Base-by-base conservation (phyloP, 345 rosid genomes). In the Salix suchowensis region DNA sequence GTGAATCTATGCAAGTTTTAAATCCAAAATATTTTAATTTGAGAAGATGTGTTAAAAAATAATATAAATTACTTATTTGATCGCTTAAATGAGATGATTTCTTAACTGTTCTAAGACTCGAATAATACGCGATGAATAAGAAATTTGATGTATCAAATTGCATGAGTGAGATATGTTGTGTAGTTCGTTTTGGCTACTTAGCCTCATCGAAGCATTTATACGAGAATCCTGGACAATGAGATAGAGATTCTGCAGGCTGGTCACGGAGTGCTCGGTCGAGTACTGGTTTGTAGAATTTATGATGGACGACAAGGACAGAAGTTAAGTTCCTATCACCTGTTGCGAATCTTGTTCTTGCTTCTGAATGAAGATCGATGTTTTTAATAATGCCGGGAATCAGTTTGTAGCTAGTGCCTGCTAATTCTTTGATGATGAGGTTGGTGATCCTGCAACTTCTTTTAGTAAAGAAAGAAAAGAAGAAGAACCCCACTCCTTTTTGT, bases 41-140 rank as follows among this genome's bases (percentile, higher is more conserved):
- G 6, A 32, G 4, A 0, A 0, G 0, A 30, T 32, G 0, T 32
- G 0, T 4, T 32, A 4, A 0, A 32, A 0, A 0, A 32, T 32
- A 32, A 32, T 32, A 32, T 32, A 3, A 32, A 32, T 4, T 0
- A 4, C 0, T 32, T 32, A 32, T 3, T 0, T 32, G 5, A 32
- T 4, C 4, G 34, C 5, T 34, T 34, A 34, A 34, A 34, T 34
- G 2, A 34, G 36, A 34, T 36, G 7, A 36, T 34, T 34, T 34
- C 0, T 34, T 34, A 5, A 34, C 6, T 0, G 6, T 55, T 19
- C 10, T 52, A 18, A 52, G n/a, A 6, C 58, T 52, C 2, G 10
- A 52, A 19, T 6, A 50, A 18, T 52, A 52, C 23, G 8, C 2
- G 1, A 6, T 19, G 23, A 6, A 40, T 40, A 10, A 10, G 44